phyloP scores from a whole-genome alignment of 2,329 filamentous ascomycete genomes.

The Aspergillus ustus region DNA sequence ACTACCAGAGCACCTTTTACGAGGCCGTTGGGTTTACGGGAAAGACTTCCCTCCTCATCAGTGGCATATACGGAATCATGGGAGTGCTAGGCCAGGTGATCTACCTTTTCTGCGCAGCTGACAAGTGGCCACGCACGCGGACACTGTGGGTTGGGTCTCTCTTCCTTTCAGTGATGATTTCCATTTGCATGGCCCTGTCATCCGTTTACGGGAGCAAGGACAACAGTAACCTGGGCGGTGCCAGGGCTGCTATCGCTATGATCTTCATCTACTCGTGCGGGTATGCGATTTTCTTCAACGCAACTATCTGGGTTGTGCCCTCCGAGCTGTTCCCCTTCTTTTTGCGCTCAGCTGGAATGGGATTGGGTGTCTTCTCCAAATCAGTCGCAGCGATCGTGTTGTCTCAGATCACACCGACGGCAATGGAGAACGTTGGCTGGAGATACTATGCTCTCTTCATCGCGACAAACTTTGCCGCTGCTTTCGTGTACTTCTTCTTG shows the following conservation, averaged over 20 bases:
- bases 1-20: conserved; percentile 46
- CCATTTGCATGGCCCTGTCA: conserved; percentile 35
- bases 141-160: conserved; percentile 38
- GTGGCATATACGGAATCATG: conserved; percentile 44
- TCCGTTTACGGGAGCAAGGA: conserved; percentile 24
- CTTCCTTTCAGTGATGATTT: conserved; percentile 31
- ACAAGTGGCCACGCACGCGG: conserved; percentile 39
- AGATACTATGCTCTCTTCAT: conserved; percentile 49
- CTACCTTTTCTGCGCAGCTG: conserved; percentile 38
- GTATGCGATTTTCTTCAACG: conserved; percentile 47
- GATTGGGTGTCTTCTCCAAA: conserved; percentile 37
- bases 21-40: conserved; percentile 39
- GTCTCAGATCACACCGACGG: conserved; percentile 41
- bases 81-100: conserved; percentile 41
- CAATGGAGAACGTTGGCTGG: conserved; percentile 43
- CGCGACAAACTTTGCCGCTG: conserved; percentile 32
- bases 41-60: conserved; percentile 38
- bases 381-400: conserved; percentile 35
- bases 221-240: conserved; percentile 28
- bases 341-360: conserved; percentile 36
- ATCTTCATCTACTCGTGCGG: conserved; percentile 45
- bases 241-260: conserved; percentile 41
- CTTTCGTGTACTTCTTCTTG: conserved; percentile 43
- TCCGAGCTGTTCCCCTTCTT: conserved; percentile 41
- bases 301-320: conserved; percentile 40